A percentile compares a stretch with the other conserved stretches of the same genome.
phyloP scores from a whole-genome alignment of 306 rosid species.

The Potentilla sterilis region DNA sequence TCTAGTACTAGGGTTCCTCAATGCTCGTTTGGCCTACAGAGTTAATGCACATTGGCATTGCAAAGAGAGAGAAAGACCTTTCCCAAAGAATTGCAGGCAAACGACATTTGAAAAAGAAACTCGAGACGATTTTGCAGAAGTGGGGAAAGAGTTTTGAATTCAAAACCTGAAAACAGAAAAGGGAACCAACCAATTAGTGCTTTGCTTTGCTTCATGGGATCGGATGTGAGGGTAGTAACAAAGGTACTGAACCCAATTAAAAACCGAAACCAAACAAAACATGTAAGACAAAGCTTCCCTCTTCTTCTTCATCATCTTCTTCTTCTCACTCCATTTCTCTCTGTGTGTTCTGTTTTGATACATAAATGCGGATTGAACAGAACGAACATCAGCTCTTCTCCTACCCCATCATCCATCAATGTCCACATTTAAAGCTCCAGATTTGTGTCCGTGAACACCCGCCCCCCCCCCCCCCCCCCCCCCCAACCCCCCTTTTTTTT shows the following conservation, averaged over 20 bases:
- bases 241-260: constrained; percentile 8
- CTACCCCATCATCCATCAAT: constrained; percentile 56
- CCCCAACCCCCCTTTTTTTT: constrained; percentile 11
- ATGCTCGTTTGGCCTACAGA: constrained; percentile 6
- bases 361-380: constrained; percentile 69
- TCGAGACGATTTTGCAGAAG: constrained; percentile 15
- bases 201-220: constrained; percentile 27
- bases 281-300: constrained; percentile 29
- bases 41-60: constrained; percentile 7
- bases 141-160: constrained; percentile 31
- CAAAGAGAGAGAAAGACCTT: background rate
- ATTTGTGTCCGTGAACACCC: constrained; percentile 77
- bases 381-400: constrained; percentile 65
- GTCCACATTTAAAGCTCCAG: constrained; percentile 66
- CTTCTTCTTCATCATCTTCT: background rate
- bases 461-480: too few species aligned
- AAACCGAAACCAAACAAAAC: constrained; percentile 14
- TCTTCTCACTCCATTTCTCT: background rate
- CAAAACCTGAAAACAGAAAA: constrained; percentile 42
- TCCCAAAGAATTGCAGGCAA: constrained; percentile 37
- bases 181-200: background rate
- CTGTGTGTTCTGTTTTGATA: constrained; percentile 27
- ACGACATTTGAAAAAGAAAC: constrained; percentile 25
- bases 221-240: constrained; percentile 17
- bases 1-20: background rate